Evolutionary conservation across 139 green algal species (phyloP), one percentile per base, ranked within the genome.

Genomic region (Haematococcus lacustris): DNA sequence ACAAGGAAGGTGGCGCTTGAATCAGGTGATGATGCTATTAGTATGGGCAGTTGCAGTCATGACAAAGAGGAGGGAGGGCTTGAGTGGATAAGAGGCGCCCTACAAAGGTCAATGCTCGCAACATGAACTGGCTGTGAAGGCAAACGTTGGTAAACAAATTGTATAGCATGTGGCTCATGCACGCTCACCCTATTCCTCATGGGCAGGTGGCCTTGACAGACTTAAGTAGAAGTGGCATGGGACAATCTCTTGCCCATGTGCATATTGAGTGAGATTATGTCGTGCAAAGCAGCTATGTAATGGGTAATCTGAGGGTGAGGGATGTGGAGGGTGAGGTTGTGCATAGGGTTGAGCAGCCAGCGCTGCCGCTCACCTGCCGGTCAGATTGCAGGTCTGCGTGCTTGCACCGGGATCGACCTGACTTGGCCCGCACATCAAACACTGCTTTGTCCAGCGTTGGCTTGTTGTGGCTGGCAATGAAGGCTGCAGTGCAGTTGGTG

Each of bases 401-500:
- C 30, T 39, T 17, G 21, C 35, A 3, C 5, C 35, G 21, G 9
- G 21, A 6, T 3, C 41, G 66, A 39, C 66, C 66, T 26, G 38
- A 71, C 66, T 53, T 26, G 37, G 23, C 33, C 3, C 60, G 26
- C 34, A 43, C 43, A 43, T 72, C 67, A 64, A 72, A 72, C 41
- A 72, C 67, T 1, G 43, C 43, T 32, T 61, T 60, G 67, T 72
- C 67, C 6, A 13, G 32, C 3, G 67, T 32, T 3, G 67, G n/a
- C 67, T 72, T 72, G 67, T 72, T 72, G 67, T 72, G 67, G 7
- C 43, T 65, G 26, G 67, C 67, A 13, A 72, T 13, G 47, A 50
- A 72, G 30, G 67, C 67, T 50, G 67, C 66, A 26, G n/a, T n/a
- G n/a, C n/a, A n/a, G n/a, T n/a, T n/a, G n/a, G n/a, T n/a, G n/a